Percentiles rank a stretch among this genome's conserved stretches.
Conservation (phyloP, 108 stramenopile species). For the Skeletonema menzelii region DNA sequence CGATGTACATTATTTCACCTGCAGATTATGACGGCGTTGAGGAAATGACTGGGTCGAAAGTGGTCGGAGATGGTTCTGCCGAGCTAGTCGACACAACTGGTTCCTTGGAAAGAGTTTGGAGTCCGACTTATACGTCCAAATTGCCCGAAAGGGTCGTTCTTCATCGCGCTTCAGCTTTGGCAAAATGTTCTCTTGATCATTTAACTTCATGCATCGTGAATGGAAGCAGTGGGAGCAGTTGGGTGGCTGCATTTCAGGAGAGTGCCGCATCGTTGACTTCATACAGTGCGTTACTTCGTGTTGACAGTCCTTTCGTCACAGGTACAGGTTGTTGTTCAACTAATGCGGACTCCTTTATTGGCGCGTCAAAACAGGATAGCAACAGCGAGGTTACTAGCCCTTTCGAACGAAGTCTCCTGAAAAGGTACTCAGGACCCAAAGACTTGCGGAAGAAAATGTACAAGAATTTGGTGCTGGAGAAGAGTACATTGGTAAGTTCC, state of each 20-base stretch:
- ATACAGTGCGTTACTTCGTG: slow-evolving; percentile 76
- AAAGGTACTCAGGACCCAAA: slow-evolving; percentile 61
- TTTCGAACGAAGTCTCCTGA: slow-evolving; percentile 61
- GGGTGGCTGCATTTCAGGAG: slow-evolving; percentile 73
- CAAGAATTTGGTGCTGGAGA: slow-evolving; percentile 60
- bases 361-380: neutral
- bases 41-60: slow-evolving; percentile 45
- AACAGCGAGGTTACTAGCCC: slow-evolving; percentile 24
- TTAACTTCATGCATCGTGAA: slow-evolving; percentile 44
- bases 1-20: slow-evolving; percentile 86
- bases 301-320: slow-evolving; percentile 56
- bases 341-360: slow-evolving; percentile 27
- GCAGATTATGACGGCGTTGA: slow-evolving; percentile 54
- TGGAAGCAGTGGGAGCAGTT: slow-evolving; percentile 38
- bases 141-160: slow-evolving; percentile 78
- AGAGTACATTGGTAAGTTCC: slow-evolving; percentile 44
- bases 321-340: slow-evolving; percentile 78
- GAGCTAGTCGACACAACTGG: neutral
- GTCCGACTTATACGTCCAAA: slow-evolving; percentile 50
- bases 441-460: slow-evolving; percentile 64
- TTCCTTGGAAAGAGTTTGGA: slow-evolving; percentile 40
- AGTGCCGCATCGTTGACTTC: slow-evolving; percentile 67
- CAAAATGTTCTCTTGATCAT: slow-evolving; percentile 68
- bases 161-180: slow-evolving; percentile 59
- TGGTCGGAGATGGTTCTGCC: slow-evolving; percentile 31